These are phyloP conservation scores for Zalerion maritima DNA, from an alignment of 495 filamentous ascomycete genomes.

Conservation along the genomic window DNA sequence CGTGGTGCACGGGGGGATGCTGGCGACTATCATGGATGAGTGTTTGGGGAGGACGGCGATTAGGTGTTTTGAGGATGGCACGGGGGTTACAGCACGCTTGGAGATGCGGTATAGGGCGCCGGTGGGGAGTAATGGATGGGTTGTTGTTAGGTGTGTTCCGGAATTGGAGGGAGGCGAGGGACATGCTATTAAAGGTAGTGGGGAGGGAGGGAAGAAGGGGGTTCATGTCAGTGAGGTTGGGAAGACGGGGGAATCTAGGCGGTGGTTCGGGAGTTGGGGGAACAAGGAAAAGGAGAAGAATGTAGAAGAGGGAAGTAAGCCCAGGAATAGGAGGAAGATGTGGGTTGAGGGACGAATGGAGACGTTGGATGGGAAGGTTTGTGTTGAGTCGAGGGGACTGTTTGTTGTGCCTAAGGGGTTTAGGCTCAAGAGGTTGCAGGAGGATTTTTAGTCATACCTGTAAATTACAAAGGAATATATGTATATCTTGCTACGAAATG, in stretches of 20 bases:
- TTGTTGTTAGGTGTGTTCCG: slow-evolving; percentile 42
- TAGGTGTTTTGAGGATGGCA: slow-evolving; percentile 21
- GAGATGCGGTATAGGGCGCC: slow-evolving; percentile 47
- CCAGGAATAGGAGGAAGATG: slow-evolving; percentile 46
- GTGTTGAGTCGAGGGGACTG: slow-evolving; percentile 42
- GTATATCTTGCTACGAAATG: no score
- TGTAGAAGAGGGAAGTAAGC: slow-evolving; percentile 5
- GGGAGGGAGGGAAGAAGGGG: slow-evolving; percentile 13
- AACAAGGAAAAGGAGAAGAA: slow-evolving; percentile 3
- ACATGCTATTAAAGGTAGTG: slow-evolving; percentile 11
- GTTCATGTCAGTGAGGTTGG: slow-evolving; percentile 7
- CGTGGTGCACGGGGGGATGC: slow-evolving; percentile 58
- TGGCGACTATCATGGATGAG: slow-evolving; percentile 63
- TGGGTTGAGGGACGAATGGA: slow-evolving; percentile 44
- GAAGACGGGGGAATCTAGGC: no score
- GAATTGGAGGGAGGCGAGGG: slow-evolving; percentile 20
- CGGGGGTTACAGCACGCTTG: slow-evolving; percentile 50
- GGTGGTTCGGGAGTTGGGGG: no score
- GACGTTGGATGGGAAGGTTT: slow-evolving; percentile 34
- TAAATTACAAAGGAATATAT: no score
- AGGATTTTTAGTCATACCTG: slow-evolving; percentile 33
- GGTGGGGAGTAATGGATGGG: slow-evolving; percentile 44
- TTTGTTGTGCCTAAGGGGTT: slow-evolving; percentile 48
- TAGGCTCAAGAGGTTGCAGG: slow-evolving; percentile 27
- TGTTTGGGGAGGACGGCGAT: slow-evolving; percentile 38